Base-by-base conservation (phyloP, 495 filamentous ascomycete genomes). In the Pseudoneurospora amorphoporcata region DNA sequence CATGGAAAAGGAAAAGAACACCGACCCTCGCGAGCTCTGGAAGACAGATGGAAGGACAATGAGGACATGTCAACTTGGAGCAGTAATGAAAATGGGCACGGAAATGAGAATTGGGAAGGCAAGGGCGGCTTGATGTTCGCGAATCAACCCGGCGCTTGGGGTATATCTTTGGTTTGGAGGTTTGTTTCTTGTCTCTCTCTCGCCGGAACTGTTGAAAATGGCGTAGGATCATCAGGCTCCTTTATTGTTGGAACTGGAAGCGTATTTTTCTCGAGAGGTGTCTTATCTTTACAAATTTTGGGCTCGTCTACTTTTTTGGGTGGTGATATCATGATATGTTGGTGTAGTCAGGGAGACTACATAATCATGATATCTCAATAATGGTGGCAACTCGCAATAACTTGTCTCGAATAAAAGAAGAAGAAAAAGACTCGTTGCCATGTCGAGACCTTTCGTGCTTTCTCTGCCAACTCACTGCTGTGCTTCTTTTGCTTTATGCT, bases 31-130 rank as follows among this genome's bases (percentile, higher is more conserved):
- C 29, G 14, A 38, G 32, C 68, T 68, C 69, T 68, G 65, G 71
- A 69, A 69, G 58, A 40, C 38, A 32, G 37, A 45, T 69, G 58
- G 41, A 37, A 70, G 45, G 70, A 72, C 37, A 32, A 71, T 70
- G 17, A 70, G 42, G 10, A 40, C 39, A 40, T 40, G 39, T 40
- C 39, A 40, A n/a, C 3, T 4, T 8, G 19, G 68, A 6, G 3
- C 12, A 58, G 29, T n/a, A 19, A 19, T 58, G 39, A 9, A 32
- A 69, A 19, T 47, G n/a, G n/a, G 43, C 3, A 47, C 17, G n/a
- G 19, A 58, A 68, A 37, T 23, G 68, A 41, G 71, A 69, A 39
- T 23, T 72, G 38, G 9, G 68, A 32, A 39, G 9, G 35, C 32
- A 16, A 61, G 10, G 53, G 4, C 53, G 53, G 53, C 53, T 58